These are phyloP conservation scores for Alternaria sp. DNA, from an alignment of 2,329 filamentous ascomycete species.

Conservation along the genomic window DNA sequence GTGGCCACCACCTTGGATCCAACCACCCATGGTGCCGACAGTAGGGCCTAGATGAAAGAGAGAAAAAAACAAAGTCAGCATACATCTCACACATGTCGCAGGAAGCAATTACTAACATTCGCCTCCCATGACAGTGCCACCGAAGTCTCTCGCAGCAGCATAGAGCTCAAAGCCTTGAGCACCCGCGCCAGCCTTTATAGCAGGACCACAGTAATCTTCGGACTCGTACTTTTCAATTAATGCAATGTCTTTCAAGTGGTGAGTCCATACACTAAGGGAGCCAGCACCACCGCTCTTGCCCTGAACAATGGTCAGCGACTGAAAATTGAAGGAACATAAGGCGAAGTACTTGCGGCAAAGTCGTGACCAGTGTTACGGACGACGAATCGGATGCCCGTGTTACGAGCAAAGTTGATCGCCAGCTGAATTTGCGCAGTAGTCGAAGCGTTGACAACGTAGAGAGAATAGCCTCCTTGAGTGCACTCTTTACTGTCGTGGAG, in stretches of 20 bases:
- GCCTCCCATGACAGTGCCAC: slow-evolving; percentile 33
- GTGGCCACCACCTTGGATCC: slow-evolving; percentile 61
- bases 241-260: slow-evolving; percentile 39
- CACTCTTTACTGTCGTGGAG: slow-evolving; percentile 36
- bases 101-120: slow-evolving; percentile 27
- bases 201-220: slow-evolving; percentile 37
- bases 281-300: slow-evolving; percentile 35
- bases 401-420: slow-evolving; percentile 41
- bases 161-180: slow-evolving; percentile 43
- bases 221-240: slow-evolving; percentile 35
- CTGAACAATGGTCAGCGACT: not conserved
- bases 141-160: slow-evolving; percentile 33
- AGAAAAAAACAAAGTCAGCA: slow-evolving; percentile 13
- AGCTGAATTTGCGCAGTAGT: slow-evolving; percentile 36
- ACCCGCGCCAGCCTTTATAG: slow-evolving; percentile 41
- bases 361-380: slow-evolving; percentile 47
- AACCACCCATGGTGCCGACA: slow-evolving; percentile 58
- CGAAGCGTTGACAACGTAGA: slow-evolving; percentile 36
- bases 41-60: slow-evolving; percentile 35
- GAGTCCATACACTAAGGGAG: slow-evolving; percentile 41
- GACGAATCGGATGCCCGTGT: slow-evolving; percentile 37
- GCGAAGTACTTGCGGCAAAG: slow-evolving; percentile 22
- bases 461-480: slow-evolving; percentile 38
- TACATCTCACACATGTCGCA: not conserved
- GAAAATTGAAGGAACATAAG: not conserved